Conservation (phyloP, 2,329 filamentous ascomycete genomes). For the Beauveria medogensis region DNA sequence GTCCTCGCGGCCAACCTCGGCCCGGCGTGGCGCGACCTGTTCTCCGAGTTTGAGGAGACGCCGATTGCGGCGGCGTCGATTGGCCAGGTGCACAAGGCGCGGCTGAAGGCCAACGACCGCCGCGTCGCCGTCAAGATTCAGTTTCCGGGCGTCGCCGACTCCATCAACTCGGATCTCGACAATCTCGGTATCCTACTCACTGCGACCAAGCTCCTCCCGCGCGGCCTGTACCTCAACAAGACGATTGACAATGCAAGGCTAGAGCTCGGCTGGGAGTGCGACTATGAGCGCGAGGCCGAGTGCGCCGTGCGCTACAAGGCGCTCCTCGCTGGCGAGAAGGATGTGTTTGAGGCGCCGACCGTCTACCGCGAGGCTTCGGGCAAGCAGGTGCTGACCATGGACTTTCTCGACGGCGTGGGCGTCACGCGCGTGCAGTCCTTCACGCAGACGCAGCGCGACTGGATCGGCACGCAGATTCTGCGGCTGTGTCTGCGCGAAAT, state of each 20-base stretch:
- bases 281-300: slow-evolving; percentile 82
- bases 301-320: slow-evolving; percentile 69
- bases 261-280: slow-evolving; percentile 94
- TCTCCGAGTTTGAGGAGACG: slow-evolving; percentile 76
- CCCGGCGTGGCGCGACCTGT: slow-evolving; percentile 74
- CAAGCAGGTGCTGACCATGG: slow-evolving; percentile 83
- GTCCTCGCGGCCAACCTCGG: slow-evolving; percentile 77
- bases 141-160: slow-evolving; percentile 91
- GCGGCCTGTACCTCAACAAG: slow-evolving; percentile 89
- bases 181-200: slow-evolving; percentile 87
- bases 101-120: slow-evolving; percentile 64
- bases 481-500: slow-evolving; percentile 90
- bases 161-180: slow-evolving; percentile 92
- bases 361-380: slow-evolving; percentile 75
- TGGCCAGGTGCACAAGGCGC: slow-evolving; percentile 86
- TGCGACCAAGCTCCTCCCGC: slow-evolving; percentile 81
- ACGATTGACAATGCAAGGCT: slow-evolving; percentile 91
- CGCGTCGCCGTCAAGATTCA: slow-evolving; percentile 93
- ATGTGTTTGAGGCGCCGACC: slow-evolving; percentile 70
- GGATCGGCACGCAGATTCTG: slow-evolving; percentile 91
- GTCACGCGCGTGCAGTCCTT: slow-evolving; percentile 75
- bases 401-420: slow-evolving; percentile 77
- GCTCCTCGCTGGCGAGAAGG: slow-evolving; percentile 58
- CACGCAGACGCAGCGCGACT: slow-evolving; percentile 78
- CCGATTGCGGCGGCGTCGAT: slow-evolving; percentile 95